Base-by-base conservation (phyloP, 2,329 filamentous ascomycete species). In the Fusarium sp. region DNA sequence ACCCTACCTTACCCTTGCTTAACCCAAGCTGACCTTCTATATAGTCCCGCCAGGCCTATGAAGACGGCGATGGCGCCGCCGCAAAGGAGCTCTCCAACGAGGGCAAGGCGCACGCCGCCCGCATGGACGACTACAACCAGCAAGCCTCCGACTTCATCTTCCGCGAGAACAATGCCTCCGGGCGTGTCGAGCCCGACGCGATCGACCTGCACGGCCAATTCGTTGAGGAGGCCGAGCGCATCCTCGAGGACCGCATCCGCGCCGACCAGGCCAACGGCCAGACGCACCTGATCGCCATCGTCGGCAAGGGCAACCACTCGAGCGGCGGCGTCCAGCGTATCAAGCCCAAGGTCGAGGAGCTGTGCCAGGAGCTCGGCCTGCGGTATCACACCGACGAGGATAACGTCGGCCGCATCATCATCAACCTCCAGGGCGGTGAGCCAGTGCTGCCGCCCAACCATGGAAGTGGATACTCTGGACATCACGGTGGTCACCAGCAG, bases 151-250 rank as follows among this genome's bases (percentile, higher is more conserved):
- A 98, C 68, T 97, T 90, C 83, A 98, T 98, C 81, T 98, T 99
- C 86, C 92, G 95, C 45, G 95, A 96, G 85, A 98, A 98, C 86
- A 98, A 98, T 82, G 92, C 94, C 22, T 83, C 87, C 4, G 94
- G 91, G 20, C 91, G 93, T 71, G 93, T 97, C 11, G 88, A 90
- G 18, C 87, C 87, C 45, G 96, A 98, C 83, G 95, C 93, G 10
- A 95, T 99, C 78, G 97, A 99, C 84, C 88, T 99, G 57, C 97
- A 99, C 83, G 97, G 97, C 4, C 93, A 97, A 81, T 98, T 93
- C 79, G 95, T 98, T 68, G 94, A 98, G 82, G 97, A 98, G 86
- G 97, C 97, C 6, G 95, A 98, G 86, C 90, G 94, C 74, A 97
- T 98, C 67, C 86, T 98, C 24, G 94, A 96, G 85, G 88, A 94